Conservation (phyloP, 179 eudicot genomes). For the Carnegiea gigantea region DNA sequence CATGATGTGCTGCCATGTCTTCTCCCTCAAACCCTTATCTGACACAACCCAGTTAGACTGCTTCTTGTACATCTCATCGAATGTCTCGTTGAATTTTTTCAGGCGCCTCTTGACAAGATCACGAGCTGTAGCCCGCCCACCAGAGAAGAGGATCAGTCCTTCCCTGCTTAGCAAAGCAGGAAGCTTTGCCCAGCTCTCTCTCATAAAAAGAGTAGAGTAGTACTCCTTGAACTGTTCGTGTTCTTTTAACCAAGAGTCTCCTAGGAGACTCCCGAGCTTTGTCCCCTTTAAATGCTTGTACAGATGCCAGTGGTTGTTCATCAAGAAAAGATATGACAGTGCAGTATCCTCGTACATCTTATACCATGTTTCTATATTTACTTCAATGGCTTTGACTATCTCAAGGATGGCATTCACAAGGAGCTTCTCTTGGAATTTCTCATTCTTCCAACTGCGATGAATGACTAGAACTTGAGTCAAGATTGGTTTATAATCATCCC, state of each 20-base stretch:
- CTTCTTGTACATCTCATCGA: constrained; percentile 76
- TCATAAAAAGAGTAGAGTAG: constrained; percentile 51
- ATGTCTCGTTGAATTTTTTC: constrained; percentile 79
- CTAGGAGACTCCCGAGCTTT: constrained; percentile 67
- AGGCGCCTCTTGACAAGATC: constrained; percentile 89
- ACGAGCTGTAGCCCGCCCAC: constrained; percentile 98
- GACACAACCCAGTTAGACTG: constrained; percentile 71
- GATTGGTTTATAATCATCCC: constrained; percentile 86
- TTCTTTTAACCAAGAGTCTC: constrained; percentile 80
- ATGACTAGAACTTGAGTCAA: constrained; percentile 87
- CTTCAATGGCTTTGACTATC: constrained; percentile 72
- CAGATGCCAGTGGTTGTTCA: constrained; percentile 97
- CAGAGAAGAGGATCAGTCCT: constrained; percentile 90
- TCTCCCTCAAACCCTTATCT: constrained; percentile 84
- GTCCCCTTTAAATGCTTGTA: constrained; percentile 87
- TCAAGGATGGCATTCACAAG: constrained; percentile 70
- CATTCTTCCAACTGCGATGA: constrained; percentile 97
- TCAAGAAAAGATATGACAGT: constrained; percentile 62
- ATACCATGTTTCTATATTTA: constrained; percentile 83
- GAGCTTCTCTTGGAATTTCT: constrained; percentile 86
- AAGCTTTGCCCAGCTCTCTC: constrained; percentile 91
- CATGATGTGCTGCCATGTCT: constrained; percentile 68
- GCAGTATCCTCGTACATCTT: constrained; percentile 67
- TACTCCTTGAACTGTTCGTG: constrained; percentile 84
- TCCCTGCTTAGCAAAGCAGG: constrained; percentile 87